Percentiles rank a stretch among this genome's conserved stretches.
phyloP scores from a whole-genome alignment of 371 early-diverging fungal species.

The Capillidium rhysosporum region DNA sequence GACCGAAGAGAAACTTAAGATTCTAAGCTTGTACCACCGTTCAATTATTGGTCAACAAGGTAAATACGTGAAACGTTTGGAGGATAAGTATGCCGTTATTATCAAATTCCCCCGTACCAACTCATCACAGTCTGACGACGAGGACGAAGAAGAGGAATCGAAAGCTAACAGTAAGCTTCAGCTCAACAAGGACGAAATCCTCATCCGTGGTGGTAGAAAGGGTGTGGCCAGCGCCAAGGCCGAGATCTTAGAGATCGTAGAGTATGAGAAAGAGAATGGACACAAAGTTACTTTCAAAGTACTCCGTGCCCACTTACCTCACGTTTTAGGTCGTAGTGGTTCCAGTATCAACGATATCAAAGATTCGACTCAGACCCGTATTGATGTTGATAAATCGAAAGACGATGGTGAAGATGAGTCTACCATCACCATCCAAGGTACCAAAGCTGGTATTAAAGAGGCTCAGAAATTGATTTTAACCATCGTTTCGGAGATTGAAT shows the following conservation, averaged over 20 bases:
- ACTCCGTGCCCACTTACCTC: slow-evolving; percentile 33
- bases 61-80: slow-evolving; percentile 52
- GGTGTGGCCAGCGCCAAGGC: slow-evolving; percentile 48
- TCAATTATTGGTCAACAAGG: slow-evolving; percentile 58
- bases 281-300: slow-evolving; percentile 26
- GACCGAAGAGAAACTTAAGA: slow-evolving; percentile 30
- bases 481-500: slow-evolving; percentile 27
- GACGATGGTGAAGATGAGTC: slow-evolving; percentile 16
- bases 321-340: slow-evolving; percentile 55
- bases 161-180: slow-evolving; percentile 15
- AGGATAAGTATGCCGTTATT: slow-evolving; percentile 58
- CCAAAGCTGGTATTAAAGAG: slow-evolving; percentile 22
- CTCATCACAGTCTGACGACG: slow-evolving; percentile 11
- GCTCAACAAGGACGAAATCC: slow-evolving; percentile 26
- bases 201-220: slow-evolving; percentile 50
- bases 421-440: slow-evolving; percentile 34
- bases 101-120: slow-evolving; percentile 39
- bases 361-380: slow-evolving; percentile 32
- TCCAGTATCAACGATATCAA: slow-evolving; percentile 38
- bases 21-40: slow-evolving; percentile 43
- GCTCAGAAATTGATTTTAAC: slow-evolving; percentile 26
- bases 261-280: slow-evolving; percentile 49
- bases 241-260: slow-evolving; percentile 53
- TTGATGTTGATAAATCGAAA: slow-evolving; percentile 29
- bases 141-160: slow-evolving; percentile 20